Evolutionary conservation across 108 stramenopile genomes (phyloP), one percentile per base, ranked within the genome.

Genomic region (Fistulifera pelliculosa): DNA sequence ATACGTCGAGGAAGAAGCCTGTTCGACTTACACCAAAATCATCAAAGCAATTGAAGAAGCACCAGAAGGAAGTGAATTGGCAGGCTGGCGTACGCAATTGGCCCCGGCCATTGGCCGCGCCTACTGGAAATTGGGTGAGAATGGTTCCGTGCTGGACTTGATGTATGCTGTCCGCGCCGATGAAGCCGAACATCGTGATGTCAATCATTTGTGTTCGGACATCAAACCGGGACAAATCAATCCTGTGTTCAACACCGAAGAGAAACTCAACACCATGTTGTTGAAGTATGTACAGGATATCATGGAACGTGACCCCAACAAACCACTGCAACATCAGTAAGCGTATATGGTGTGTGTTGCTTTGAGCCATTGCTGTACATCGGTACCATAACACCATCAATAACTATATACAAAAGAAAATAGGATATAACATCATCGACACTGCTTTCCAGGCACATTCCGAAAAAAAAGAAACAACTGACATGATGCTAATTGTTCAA

Each of bases 1-100:
- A 16, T 97, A 99, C 66, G 75, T 97, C 45, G 98, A 99, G 60
- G 94, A 94, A 62, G 93, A 91, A 55, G 94, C 92, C 10, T 80
- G 79, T 56, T 27, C 58, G 18, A 95, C 94, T 3, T 94, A 94
- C 71, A 91, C 87, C 19, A 90, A 87, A 69, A 94, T 93, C 41
- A 73, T 99, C 52, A 52, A 81, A 39, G 86, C 77, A 16, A 84
- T 94, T 48, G 94, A 98, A 56, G 61, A 38, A 47, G 93, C 87
- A 42, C 77, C 87, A 3, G 74, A 77, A 23, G 94, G 91, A 23
- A 72, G 59, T 18, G 85, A 96, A 40, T 59, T 96, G 16, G 90
- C 77, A 2, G 38, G 26, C 11, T 92, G 90, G 90, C 67, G 69
- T 51, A 79, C 80, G 3, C 57, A 83, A 60, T 22, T 24, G 13